Percentiles rank a stretch among this genome's conserved stretches.
Conservation (phyloP, 2,329 filamentous ascomycete species). For the Calonectria montana region DNA sequence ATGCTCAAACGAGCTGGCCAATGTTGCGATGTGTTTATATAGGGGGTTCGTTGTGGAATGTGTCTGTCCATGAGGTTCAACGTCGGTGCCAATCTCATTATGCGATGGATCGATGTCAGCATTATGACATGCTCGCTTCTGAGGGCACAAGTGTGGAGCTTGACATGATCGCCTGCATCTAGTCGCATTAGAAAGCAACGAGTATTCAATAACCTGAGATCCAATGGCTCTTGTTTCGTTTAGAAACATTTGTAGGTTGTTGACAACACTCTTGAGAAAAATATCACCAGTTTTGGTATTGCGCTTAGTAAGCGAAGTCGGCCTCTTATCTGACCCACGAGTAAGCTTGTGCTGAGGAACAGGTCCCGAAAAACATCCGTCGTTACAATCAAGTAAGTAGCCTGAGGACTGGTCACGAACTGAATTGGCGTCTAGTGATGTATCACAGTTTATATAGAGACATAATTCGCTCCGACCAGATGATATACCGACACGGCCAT, state of each 20-base stretch:
- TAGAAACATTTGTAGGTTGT: slow-evolving; percentile 59
- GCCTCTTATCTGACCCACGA: slow-evolving; percentile 30
- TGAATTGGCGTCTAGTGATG: not conserved
- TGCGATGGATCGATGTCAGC: not conserved
- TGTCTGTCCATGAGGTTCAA: slow-evolving; percentile 12
- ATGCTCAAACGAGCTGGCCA: slow-evolving; percentile 32
- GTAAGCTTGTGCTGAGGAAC: slow-evolving; percentile 30
- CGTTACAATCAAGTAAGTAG: slow-evolving; percentile 23
- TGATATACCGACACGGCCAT: not conserved
- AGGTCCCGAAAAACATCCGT: slow-evolving; percentile 38
- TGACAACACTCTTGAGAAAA: slow-evolving; percentile 51
- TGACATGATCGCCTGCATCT: slow-evolving; percentile 27
- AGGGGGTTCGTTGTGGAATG: slow-evolving; percentile 19
- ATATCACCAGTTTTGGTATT: slow-evolving; percentile 33
- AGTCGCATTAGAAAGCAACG: slow-evolving; percentile 34
- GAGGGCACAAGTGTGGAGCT: slow-evolving; percentile 21
- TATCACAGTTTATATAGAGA: not conserved
- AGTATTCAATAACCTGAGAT: slow-evolving; percentile 51
- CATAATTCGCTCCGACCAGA: not conserved
- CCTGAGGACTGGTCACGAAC: not conserved
- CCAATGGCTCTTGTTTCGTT: slow-evolving; percentile 59
- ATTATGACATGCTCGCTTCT: slow-evolving; percentile 3
- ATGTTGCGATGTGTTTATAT: slow-evolving; percentile 43
- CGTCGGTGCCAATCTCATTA: slow-evolving; percentile 15
- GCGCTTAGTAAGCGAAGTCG: slow-evolving; percentile 33